Percentiles rank a stretch among this genome's conserved stretches.
phyloP scores from a whole-genome alignment of 345 rosid genomes.

The Populus deltoides region DNA sequence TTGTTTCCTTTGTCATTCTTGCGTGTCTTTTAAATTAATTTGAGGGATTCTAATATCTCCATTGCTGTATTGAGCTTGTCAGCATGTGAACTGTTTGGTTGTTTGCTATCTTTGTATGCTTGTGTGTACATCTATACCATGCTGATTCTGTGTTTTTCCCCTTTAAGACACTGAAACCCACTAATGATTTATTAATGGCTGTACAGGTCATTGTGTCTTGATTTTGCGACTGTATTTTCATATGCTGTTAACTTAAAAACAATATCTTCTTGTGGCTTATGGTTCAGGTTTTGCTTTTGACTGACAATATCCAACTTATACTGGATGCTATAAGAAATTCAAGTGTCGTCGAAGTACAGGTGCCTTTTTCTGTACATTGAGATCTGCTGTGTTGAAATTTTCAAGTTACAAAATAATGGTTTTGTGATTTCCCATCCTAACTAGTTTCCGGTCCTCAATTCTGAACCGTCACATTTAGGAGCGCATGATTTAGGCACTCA shows the following conservation, averaged over 20 bases:
- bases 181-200: neutral
- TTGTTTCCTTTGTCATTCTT: neutral
- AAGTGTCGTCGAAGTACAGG: constrained; percentile 72
- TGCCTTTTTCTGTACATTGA: constrained; percentile 20
- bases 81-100: neutral
- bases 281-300: constrained; percentile 60
- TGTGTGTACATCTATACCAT: neutral
- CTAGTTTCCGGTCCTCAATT: neutral
- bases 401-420: neutral
- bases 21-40: neutral
- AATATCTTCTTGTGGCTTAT: neutral
- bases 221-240: neutral
- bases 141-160: neutral
- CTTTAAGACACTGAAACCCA: neutral
- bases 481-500: neutral
- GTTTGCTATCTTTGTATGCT: neutral
- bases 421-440: neutral
- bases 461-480: neutral
- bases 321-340: constrained; percentile 69
- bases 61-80: neutral
- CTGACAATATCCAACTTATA: constrained; percentile 59
- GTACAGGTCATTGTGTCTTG: neutral
- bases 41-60: neutral
- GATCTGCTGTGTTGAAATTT: neutral
- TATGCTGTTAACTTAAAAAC: neutral